These are phyloP conservation scores for Puccinia horiana DNA, from an alignment of 1,284 basidiomycete genomes.

Conservation along the genomic window DNA sequence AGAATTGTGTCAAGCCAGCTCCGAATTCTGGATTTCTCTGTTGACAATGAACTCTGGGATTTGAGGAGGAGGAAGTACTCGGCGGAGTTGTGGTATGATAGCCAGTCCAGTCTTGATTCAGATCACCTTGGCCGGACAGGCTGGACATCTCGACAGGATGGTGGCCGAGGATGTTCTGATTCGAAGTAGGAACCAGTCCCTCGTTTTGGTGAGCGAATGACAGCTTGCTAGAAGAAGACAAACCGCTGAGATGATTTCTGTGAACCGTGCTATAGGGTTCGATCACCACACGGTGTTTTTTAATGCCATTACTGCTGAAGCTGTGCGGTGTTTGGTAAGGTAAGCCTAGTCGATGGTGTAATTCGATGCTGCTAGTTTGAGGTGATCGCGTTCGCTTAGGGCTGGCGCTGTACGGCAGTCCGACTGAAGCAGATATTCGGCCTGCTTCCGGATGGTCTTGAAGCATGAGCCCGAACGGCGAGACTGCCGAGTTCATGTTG, in stretches of 20 bases:
- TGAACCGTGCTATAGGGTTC: background rate
- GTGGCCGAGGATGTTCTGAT: background rate
- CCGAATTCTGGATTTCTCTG: conserved; percentile 15
- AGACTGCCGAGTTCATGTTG: background rate
- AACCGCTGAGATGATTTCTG: background rate
- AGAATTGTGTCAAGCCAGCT: conserved; percentile 11
- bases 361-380: background rate
- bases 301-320: background rate
- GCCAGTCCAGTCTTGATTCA: conserved; percentile 20
- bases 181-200: background rate
- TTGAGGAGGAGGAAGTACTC: conserved; percentile 3
- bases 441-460: background rate
- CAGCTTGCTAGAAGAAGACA: background rate
- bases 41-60: background rate
- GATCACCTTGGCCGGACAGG: background rate
- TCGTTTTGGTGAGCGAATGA: background rate
- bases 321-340: conserved; percentile 10
- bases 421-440: background rate
- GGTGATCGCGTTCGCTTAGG: conserved; percentile 1
- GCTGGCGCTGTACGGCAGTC: background rate
- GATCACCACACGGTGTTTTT: conserved; percentile 9
- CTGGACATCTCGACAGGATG: background rate
- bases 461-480: conserved; percentile 3
- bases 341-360: conserved; percentile 1
- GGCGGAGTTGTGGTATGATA: conserved; percentile 30